Percentiles rank a stretch among this genome's conserved stretches.
phyloP scores from a whole-genome alignment of 345 rosid species.

The Jatropha curcas region DNA sequence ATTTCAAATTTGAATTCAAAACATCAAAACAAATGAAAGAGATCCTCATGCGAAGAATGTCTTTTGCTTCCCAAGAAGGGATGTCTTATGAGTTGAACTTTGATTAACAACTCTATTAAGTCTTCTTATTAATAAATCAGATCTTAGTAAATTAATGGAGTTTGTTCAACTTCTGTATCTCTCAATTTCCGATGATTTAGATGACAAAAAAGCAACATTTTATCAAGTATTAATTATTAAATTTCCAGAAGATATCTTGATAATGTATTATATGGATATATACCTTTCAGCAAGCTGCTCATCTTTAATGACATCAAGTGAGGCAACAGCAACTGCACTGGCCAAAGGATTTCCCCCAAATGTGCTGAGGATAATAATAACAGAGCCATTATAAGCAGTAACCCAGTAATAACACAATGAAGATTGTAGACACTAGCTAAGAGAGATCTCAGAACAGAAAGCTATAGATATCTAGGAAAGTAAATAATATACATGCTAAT shows the following conservation, averaged over 20 bases:
- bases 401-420: background rate
- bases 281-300: conserved; percentile 83
- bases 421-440: background rate
- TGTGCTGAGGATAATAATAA: conserved; percentile 52
- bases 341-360: conserved; percentile 97
- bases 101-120: background rate
- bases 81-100: background rate
- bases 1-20: background rate
- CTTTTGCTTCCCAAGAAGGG: background rate
- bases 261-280: background rate
- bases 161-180: background rate
- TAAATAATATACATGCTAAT: background rate
- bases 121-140: background rate
- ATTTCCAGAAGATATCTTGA: background rate
- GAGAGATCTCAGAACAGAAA: conserved; percentile 14
- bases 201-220: background rate
- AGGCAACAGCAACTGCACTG: conserved; percentile 88
- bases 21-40: background rate
- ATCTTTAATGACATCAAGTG: conserved; percentile 72
- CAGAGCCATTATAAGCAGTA: conserved; percentile 11
- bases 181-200: background rate
- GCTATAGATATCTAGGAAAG: background rate
- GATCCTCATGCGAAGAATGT: background rate
- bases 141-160: background rate
- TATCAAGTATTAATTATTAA: background rate